Evolutionary conservation across 202 grass and related monocot genomes (phyloP).

Genomic region (Thinopyrum obtusiflorum): DNA sequence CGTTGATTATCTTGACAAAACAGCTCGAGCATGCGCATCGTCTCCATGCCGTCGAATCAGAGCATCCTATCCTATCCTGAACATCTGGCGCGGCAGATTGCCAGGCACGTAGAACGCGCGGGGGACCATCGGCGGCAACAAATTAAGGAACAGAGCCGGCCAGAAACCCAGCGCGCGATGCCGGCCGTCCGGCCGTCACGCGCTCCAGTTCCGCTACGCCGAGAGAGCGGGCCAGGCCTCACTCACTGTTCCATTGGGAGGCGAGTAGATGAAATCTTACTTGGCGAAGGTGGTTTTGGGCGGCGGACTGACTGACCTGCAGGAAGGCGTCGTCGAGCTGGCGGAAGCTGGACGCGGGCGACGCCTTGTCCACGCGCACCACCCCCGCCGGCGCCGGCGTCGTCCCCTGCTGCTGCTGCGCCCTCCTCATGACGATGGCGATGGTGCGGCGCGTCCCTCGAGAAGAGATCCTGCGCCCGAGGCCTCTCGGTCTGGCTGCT

Average conservation of each 20-base stretch:
- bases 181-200: too few relatives aligned
- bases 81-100: not conserved
- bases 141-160: too few relatives aligned
- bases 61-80: not conserved
- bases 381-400: conserved; percentile 21
- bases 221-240: not conserved
- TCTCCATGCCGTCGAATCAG: too few relatives aligned
- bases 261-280: too few relatives aligned
- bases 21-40: not conserved
- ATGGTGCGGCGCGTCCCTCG: not conserved
- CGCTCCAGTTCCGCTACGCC: not conserved
- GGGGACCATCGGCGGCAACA: too few relatives aligned
- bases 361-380: conserved; percentile 62
- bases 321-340: conserved; percentile 94
- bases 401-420: conserved; percentile 16
- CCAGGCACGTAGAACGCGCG: too few relatives aligned
- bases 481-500: not conserved
- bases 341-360: conserved; percentile 75
- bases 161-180: too few relatives aligned
- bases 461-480: not conserved
- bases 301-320: conserved; percentile 40
- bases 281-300: too few relatives aligned
- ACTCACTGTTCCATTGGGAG: not conserved
- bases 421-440: conserved; percentile 21
- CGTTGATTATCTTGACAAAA: not conserved